A percentile compares a stretch with the other conserved stretches of the same genome.
These are phyloP conservation scores for Pythium insidiosum DNA, from an alignment of 352 stramenopile species.

Conservation along the genomic window DNA sequence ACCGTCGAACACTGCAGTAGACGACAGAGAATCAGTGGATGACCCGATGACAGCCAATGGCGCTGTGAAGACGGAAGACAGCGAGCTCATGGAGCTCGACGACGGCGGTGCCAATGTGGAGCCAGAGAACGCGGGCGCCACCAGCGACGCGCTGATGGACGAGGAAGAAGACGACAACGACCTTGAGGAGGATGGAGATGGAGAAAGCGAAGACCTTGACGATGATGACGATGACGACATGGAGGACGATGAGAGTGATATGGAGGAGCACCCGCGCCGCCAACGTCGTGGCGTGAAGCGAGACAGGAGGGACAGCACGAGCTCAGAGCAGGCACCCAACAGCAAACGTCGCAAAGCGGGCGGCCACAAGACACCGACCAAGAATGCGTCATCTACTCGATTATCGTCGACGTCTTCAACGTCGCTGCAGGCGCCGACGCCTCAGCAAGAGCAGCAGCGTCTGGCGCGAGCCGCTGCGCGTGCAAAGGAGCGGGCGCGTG, in stretches of 20 bases:
- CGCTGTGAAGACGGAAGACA: too few relatives aligned
- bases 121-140: too few relatives aligned
- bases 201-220: conserved; percentile 16
- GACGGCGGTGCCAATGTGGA: too few relatives aligned
- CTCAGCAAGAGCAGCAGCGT: conserved; percentile 4
- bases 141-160: too few relatives aligned
- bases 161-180: conserved; percentile 20
- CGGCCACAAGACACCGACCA: too few relatives aligned
- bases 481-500: conserved; percentile 29
- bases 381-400: too few relatives aligned
- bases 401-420: too few relatives aligned
- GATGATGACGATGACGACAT: conserved; percentile 19
- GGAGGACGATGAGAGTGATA: conserved; percentile 8
- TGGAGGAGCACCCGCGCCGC: conserved; percentile 26
- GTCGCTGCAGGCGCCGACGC: too few relatives aligned
- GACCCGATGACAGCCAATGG: too few relatives aligned
- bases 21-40: neutral
- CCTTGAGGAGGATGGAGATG: conserved; percentile 15
- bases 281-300: conserved; percentile 24
- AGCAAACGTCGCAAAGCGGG: neutral
- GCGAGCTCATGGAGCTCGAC: too few relatives aligned
- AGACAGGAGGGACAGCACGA: conserved; percentile 4
- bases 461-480: too few relatives aligned
- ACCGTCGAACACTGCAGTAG: neutral
- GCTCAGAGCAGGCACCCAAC: neutral